Conservation (phyloP, 148 eudicot genomes). For the Camellia japonica region DNA sequence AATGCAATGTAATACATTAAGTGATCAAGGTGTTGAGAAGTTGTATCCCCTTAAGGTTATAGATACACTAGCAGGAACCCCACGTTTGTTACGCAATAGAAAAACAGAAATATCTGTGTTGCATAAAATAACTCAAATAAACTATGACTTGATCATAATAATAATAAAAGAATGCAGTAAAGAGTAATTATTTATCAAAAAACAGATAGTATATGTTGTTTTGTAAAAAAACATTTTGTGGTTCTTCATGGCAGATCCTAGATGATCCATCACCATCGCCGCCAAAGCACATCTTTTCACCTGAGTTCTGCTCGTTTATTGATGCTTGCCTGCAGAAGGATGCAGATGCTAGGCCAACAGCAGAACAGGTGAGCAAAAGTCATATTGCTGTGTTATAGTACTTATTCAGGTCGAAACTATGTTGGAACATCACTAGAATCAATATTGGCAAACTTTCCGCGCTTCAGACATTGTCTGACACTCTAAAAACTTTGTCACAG, state of each 20-base stretch:
- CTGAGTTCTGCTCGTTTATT: conserved; percentile 87
- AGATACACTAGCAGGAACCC: too few species aligned
- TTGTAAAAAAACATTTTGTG: background rate
- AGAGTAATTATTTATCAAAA: too few species aligned
- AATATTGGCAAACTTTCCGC: background rate
- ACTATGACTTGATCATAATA: too few species aligned
- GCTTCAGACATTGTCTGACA: background rate
- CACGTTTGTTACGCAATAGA: too few species aligned
- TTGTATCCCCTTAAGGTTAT: background rate
- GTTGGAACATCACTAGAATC: background rate
- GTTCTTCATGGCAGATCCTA: conserved; percentile 51
- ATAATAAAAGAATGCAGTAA: too few species aligned
- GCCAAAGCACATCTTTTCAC: conserved; percentile 56
- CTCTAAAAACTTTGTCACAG: background rate
- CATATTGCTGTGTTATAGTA: background rate
- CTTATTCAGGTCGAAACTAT: background rate
- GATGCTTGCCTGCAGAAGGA: conserved; percentile 87
- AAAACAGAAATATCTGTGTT: too few species aligned
- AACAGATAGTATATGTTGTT: background rate
- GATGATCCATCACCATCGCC: conserved; percentile 98
- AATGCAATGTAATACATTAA: background rate
- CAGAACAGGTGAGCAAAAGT: conserved; percentile 69
- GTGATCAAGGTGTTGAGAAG: background rate
- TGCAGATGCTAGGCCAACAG: conserved; percentile 80
- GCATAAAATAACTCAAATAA: too few species aligned